Conservation (phyloP, 2,329 filamentous ascomycete species). For the Biscogniauxia marginata region DNA sequence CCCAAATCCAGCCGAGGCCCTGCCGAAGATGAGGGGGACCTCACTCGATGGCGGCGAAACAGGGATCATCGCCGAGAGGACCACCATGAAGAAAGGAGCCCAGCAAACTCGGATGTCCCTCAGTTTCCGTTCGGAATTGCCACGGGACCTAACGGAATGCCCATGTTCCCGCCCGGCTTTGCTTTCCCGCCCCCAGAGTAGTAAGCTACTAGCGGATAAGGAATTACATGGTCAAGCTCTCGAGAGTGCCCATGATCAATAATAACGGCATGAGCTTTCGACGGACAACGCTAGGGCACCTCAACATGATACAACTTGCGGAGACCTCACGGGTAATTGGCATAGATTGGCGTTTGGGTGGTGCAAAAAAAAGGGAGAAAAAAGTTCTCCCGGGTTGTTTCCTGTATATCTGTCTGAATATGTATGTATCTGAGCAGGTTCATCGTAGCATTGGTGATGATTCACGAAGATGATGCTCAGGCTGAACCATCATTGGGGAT, state of each 20-base stretch:
- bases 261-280: background rate
- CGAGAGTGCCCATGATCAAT: background rate
- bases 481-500: background rate
- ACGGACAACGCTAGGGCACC: background rate
- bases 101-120: slow-evolving; percentile 27
- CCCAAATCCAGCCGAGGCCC: slow-evolving; percentile 59
- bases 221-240: background rate
- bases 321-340: slow-evolving; percentile 16
- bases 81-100: slow-evolving; percentile 24
- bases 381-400: background rate
- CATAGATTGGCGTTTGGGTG: slow-evolving; percentile 21
- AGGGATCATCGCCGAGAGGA: slow-evolving; percentile 30
- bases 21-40: slow-evolving; percentile 28
- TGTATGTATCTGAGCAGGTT: background rate
- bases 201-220: slow-evolving; percentile 9
- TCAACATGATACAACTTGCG: slow-evolving; percentile 1
- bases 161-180: slow-evolving; percentile 47
- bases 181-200: slow-evolving; percentile 36
- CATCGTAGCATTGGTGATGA: background rate
- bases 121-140: slow-evolving; percentile 44
- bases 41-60: slow-evolving; percentile 30
- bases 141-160: slow-evolving; percentile 49
- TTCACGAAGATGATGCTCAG: background rate
- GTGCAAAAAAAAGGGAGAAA: background rate
- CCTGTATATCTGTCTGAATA: background rate